Conservation (phyloP, 352 stramenopile species). For the Globisporangium camurandrum region DNA sequence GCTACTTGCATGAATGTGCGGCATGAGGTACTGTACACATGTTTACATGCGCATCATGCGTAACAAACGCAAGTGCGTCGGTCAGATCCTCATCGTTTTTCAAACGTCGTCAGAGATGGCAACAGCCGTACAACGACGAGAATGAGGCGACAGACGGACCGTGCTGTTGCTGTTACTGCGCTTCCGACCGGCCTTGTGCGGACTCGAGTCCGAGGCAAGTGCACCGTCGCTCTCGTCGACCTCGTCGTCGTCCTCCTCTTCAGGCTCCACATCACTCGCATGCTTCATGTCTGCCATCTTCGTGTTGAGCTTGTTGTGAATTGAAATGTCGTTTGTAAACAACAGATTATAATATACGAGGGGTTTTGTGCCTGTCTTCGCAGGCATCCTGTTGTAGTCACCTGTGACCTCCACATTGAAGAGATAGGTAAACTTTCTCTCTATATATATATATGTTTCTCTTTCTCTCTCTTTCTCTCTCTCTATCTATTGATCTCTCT, state of each 20-base stretch:
- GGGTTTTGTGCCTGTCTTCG: no score
- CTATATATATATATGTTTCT: no score
- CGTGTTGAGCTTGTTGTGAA: background rate
- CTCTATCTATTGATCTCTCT: no score
- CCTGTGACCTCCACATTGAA: no score
- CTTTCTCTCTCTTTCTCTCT: no score
- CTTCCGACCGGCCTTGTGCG: constrained; percentile 12
- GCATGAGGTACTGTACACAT: constrained; percentile 1
- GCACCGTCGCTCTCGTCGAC: constrained; percentile 5
- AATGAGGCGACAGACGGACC: no score
- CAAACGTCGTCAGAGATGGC: no score
- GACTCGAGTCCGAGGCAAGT: constrained; percentile 7
- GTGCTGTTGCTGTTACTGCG: constrained; percentile 5
- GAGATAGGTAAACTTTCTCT: no score
- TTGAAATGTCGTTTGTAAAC: background rate
- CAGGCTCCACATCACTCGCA: constrained; percentile 7
- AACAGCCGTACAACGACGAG: no score
- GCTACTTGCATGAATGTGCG: background rate
- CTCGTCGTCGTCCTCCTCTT: constrained; percentile 10
- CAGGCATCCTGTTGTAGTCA: no score
- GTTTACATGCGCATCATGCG: background rate
- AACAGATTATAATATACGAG: no score
- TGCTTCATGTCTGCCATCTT: constrained; percentile 4
- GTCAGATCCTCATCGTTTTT: background rate
- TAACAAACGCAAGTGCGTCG: background rate